These are phyloP conservation scores for Russula olivacea DNA, from an alignment of 768 basidiomycete genomes.

Conservation along the genomic window DNA sequence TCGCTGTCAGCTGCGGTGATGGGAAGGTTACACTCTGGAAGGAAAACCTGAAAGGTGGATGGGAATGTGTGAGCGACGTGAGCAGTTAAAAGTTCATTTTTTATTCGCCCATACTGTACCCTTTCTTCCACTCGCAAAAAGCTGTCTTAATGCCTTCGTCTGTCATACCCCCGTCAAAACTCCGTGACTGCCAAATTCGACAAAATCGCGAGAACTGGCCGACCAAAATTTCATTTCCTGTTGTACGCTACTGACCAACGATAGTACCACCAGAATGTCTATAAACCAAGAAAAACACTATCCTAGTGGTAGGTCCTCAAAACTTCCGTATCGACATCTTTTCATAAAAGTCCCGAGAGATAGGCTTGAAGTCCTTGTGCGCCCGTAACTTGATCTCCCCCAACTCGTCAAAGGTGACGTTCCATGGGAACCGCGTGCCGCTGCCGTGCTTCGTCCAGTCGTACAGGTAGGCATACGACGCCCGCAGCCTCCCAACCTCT, in stretches of 20 bases:
- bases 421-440: conserved; percentile 44
- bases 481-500: conserved; percentile 37
- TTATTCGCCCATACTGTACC: conserved; percentile 10
- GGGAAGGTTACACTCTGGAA: conserved; percentile 99
- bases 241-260: neutral
- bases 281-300: neutral
- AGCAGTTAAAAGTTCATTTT: conserved; percentile 50
- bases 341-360: conserved; percentile 42
- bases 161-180: neutral
- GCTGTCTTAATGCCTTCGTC: neutral
- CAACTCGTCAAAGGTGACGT: conserved; percentile 50
- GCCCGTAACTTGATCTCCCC: conserved; percentile 48
- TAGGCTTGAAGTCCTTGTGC: conserved; percentile 37
- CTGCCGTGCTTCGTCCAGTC: conserved; percentile 27
- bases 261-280: neutral
- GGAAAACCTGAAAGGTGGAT: conserved; percentile 88
- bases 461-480: conserved; percentile 47
- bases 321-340: conserved; percentile 28
- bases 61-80: conserved; percentile 97
- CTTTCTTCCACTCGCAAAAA: conserved; percentile 4
- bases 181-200: neutral
- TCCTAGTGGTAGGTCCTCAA: neutral
- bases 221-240: no score
- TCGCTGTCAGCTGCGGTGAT: conserved; percentile 96
- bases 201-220: neutral